Evolutionary conservation across 2,329 filamentous ascomycete genomes (phyloP).

Genomic region (Botryotinia calthae): DNA sequence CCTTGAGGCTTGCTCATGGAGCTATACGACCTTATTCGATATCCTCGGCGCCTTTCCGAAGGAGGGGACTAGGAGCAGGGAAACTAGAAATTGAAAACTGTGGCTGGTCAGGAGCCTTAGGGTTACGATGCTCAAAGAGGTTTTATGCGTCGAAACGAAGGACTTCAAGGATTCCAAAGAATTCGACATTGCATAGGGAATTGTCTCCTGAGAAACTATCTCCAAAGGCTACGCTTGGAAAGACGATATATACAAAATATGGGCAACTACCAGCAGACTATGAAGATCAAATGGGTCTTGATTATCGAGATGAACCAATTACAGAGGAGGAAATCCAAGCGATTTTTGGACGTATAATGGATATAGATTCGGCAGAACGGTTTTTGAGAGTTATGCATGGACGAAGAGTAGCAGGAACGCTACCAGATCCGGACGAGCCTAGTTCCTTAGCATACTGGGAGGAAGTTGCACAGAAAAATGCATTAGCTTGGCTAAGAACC

Average conservation of each 20-base stretch:
- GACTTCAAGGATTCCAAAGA: background rate
- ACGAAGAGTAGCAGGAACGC: constrained; percentile 60
- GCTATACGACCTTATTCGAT: constrained; percentile 25
- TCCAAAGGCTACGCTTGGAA: constrained; percentile 6
- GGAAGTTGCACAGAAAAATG: constrained; percentile 44
- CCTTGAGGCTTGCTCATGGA: constrained; percentile 29
- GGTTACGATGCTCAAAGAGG: constrained; percentile 17
- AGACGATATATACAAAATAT: constrained; percentile 49
- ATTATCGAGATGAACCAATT: constrained; percentile 52
- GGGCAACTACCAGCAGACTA: constrained; percentile 58
- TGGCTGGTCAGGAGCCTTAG: background rate
- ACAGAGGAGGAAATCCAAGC: constrained; percentile 45
- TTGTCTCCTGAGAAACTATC: constrained; percentile 20
- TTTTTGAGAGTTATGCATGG: constrained; percentile 60
- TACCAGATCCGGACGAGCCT: constrained; percentile 55
- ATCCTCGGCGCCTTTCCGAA: background rate
- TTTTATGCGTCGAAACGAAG: constrained; percentile 9
- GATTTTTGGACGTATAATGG: constrained; percentile 52
- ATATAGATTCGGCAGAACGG: constrained; percentile 48
- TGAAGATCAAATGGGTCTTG: constrained; percentile 53
- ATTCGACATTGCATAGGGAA: background rate
- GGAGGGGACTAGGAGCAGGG: background rate
- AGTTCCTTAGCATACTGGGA: constrained; percentile 23
- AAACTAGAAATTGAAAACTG: background rate
- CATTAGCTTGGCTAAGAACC: constrained; percentile 54